phyloP scores from a whole-genome alignment of 169 alveolate genomes.

The Cryptosporidium meleagridis region DNA sequence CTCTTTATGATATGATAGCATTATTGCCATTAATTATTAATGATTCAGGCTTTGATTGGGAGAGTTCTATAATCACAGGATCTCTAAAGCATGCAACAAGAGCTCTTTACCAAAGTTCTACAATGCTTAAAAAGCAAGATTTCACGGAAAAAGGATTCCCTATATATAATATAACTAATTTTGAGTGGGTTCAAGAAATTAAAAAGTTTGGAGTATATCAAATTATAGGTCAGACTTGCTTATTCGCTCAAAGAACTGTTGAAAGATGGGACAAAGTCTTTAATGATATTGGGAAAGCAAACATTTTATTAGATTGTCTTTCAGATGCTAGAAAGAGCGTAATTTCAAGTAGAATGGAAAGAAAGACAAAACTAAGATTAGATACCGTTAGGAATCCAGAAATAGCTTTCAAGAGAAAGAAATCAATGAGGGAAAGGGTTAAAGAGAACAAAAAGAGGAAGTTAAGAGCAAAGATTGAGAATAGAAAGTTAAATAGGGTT shows the following conservation, averaged over 20 bases:
- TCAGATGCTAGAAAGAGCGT: slow-evolving; percentile 49
- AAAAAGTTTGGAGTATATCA: not conserved
- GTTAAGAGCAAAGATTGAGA: not conserved
- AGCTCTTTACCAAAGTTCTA: slow-evolving; percentile 48
- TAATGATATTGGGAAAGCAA: slow-evolving; percentile 5
- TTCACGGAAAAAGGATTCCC: not conserved
- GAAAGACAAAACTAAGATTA: slow-evolving; percentile 32
- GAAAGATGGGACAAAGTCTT: slow-evolving; percentile 61
- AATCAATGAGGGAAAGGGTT: slow-evolving; percentile 13
- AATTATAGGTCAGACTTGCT: slow-evolving; percentile 1
- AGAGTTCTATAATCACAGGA: not conserved
- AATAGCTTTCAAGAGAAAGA: slow-evolving; percentile 28
- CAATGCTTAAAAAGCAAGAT: slow-evolving; percentile 8
- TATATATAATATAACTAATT: not conserved
- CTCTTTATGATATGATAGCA: slow-evolving; percentile 22
- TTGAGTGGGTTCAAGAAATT: slow-evolving; percentile 20
- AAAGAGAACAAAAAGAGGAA: slow-evolving; percentile 7
- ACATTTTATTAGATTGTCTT: not conserved
- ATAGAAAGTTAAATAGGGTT: slow-evolving; percentile 1
- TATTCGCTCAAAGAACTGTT: slow-evolving; percentile 33
- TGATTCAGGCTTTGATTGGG: not conserved
- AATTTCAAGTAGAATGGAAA: slow-evolving; percentile 21
- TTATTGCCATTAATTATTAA: not conserved
- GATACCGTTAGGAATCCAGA: slow-evolving; percentile 38
- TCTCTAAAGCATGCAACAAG: slow-evolving; percentile 21